Conservation (phyloP, 352 stramenopile genomes). For the Phytophthora sojae region DNA sequence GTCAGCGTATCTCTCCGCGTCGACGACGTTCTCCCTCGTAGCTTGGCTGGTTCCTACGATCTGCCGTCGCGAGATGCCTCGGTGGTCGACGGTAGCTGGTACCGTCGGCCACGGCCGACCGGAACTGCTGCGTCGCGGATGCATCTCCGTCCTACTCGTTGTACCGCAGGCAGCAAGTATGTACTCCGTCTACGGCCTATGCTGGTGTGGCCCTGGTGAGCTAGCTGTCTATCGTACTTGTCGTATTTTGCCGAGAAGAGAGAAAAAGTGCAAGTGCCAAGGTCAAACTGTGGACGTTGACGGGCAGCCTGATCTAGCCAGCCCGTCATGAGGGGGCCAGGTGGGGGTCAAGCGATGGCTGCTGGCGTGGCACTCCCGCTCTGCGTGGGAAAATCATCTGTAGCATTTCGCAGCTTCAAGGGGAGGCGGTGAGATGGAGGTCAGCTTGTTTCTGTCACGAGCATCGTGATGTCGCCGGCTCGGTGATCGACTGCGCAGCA, state of each 20-base stretch:
- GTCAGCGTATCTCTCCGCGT: neutral
- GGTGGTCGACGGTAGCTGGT: conserved; percentile 1
- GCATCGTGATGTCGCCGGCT: neutral
- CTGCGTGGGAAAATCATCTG: too few species aligned
- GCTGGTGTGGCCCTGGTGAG: neutral
- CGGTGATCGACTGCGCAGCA: neutral
- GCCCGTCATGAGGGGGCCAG: neutral
- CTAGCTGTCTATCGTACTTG: neutral
- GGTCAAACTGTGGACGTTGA: neutral
- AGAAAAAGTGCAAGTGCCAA: conserved; percentile 9
- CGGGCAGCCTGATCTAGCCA: neutral
- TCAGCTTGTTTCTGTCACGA: conserved; percentile 1
- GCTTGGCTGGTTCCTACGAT: neutral
- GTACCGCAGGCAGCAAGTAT: neutral
- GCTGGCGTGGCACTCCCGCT: neutral
- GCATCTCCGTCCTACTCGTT: neutral
- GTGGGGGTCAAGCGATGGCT: neutral
- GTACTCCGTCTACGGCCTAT: neutral
- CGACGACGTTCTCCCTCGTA: neutral
- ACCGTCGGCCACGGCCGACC: neutral
- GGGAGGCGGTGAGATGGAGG: neutral
- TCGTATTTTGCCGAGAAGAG: neutral
- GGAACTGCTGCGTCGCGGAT: neutral
- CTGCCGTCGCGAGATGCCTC: neutral
- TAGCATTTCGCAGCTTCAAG: too few species aligned